Percentiles rank a stretch among this genome's conserved stretches.
phyloP scores from a whole-genome alignment of 805 yeast species.

The Sungouiozyma ichnusensis region DNA sequence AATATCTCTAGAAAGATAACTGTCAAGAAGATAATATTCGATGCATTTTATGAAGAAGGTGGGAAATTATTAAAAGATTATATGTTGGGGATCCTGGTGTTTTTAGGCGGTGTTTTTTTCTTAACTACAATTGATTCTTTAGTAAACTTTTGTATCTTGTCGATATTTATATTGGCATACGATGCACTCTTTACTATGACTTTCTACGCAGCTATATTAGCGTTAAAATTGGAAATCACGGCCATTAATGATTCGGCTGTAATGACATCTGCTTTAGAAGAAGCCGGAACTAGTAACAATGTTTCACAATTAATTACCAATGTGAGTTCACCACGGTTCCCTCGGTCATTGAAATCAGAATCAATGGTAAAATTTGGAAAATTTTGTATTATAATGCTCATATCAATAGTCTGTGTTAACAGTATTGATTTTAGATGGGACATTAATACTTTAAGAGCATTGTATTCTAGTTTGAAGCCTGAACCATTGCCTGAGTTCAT shows the following conservation, averaged over 20 bases:
- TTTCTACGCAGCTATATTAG: constrained; percentile 71
- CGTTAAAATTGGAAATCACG: constrained; percentile 80
- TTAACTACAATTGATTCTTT: constrained; percentile 61
- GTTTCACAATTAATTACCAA: constrained; percentile 51
- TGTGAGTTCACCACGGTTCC: constrained; percentile 37
- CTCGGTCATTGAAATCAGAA: constrained; percentile 28
- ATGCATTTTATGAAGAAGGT: constrained; percentile 30
- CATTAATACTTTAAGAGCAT: constrained; percentile 1
- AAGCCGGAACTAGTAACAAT: constrained; percentile 71
- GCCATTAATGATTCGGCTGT: constrained; percentile 73
- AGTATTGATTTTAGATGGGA: constrained; percentile 65
- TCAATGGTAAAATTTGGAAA: constrained; percentile 44
- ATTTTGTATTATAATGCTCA: constrained; percentile 44
- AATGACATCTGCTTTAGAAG: constrained; percentile 73
- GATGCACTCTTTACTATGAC: constrained; percentile 70
- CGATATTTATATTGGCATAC: constrained; percentile 55
- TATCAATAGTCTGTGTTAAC: constrained; percentile 53
- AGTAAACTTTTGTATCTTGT: constrained; percentile 66
- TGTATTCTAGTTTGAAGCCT: constrained; percentile 3
- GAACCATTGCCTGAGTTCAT: constrained; percentile 32
- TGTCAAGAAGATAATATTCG: constrained; percentile 24
- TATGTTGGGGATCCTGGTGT: constrained; percentile 54
- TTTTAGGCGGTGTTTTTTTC: constrained; percentile 48
- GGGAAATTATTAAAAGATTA: constrained; percentile 52
- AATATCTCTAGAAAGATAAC: constrained; percentile 27